Evolutionary conservation across 495 filamentous ascomycete species (phyloP).

Genomic region (Xylaria flabelliformis): DNA sequence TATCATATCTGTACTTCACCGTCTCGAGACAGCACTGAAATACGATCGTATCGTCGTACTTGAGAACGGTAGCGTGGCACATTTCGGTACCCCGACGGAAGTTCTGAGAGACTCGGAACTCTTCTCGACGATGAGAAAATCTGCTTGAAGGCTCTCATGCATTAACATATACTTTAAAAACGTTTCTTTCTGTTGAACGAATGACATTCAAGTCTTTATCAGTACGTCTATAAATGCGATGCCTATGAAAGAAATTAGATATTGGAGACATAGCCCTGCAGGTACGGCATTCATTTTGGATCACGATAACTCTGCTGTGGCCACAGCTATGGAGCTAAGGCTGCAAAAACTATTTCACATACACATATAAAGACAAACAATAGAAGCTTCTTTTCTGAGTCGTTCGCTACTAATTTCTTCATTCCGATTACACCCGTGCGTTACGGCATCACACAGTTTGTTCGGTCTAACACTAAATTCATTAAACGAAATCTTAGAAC

Average conservation of each 20-base stretch:
- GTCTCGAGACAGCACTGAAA: constrained; percentile 17
- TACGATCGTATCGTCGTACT: constrained; percentile 19
- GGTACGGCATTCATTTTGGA: not conserved
- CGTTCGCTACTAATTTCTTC: not conserved
- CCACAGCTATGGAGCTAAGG: not conserved
- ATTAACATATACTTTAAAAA: not conserved
- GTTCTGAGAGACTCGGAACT: constrained; percentile 13
- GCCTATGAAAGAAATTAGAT: not conserved
- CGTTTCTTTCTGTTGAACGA: not conserved
- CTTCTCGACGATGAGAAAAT: constrained; percentile 8
- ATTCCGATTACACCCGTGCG: not conserved
- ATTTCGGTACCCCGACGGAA: constrained; percentile 13
- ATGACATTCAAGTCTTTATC: not conserved
- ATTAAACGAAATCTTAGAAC: not conserved
- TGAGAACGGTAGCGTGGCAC: constrained; percentile 11
- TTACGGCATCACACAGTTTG: not conserved
- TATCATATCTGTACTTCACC: constrained; percentile 17
- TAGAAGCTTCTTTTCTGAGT: not conserved
- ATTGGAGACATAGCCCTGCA: not conserved
- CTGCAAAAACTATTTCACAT: not conserved
- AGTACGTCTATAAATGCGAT: not conserved
- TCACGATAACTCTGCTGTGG: not conserved
- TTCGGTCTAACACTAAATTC: not conserved
- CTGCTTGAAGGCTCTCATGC: not conserved
- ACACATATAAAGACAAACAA: not conserved